Evolutionary conservation across 192 early-diverging fungal genomes (phyloP).

Genomic region (Rhizophagus sp.): DNA sequence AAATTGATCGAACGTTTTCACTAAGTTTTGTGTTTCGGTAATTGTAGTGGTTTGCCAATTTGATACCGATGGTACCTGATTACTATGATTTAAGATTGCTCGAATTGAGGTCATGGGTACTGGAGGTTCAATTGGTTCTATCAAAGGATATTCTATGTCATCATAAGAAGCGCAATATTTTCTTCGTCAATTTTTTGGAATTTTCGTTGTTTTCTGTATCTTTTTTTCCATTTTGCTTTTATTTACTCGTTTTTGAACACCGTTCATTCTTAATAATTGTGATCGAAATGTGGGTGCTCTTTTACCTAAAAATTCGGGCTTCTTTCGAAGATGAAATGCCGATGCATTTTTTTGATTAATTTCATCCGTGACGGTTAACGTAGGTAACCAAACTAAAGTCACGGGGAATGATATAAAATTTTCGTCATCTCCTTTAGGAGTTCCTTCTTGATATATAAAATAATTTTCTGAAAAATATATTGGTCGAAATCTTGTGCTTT

Average conservation of each 20-base stretch:
- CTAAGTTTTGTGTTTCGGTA: too few species aligned
- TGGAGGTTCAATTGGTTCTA: neutral
- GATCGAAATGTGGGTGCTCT: neutral
- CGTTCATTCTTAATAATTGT: conserved; percentile 2
- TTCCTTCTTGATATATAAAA: neutral
- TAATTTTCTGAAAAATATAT: neutral
- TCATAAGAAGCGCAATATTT: too few species aligned
- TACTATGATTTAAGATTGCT: neutral
- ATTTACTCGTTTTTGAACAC: neutral
- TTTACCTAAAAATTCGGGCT: neutral
- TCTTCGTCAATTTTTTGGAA: neutral
- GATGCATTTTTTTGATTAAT: conserved; percentile 21
- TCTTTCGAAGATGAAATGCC: conserved; percentile 14
- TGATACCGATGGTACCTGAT: too few species aligned
- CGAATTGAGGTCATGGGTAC: neutral
- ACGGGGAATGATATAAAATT: neutral
- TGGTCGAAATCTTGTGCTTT: neutral
- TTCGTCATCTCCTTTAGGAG: neutral
- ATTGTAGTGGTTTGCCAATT: too few species aligned
- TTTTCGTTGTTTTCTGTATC: neutral
- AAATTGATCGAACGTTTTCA: too few species aligned
- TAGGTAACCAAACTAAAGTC: conserved; percentile 20
- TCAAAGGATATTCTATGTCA: too few species aligned
- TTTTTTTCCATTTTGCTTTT: neutral
- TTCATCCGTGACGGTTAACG: neutral